phyloP scores from a whole-genome alignment of 805 yeast genomes.

The Ogataea pini region DNA sequence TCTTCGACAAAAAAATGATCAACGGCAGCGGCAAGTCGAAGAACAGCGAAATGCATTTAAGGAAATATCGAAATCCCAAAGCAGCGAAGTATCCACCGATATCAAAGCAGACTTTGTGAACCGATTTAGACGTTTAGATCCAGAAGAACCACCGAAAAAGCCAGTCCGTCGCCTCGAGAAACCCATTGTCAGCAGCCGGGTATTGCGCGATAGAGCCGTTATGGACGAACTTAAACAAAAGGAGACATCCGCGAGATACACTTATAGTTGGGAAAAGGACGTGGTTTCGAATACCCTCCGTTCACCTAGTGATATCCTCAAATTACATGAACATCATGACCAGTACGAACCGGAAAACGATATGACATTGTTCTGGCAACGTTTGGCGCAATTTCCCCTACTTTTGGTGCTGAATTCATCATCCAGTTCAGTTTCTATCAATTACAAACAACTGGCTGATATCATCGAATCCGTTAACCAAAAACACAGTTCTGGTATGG shows the following conservation, averaged over 20 bases:
- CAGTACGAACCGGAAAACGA: background rate
- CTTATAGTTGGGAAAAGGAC: constrained; percentile 9
- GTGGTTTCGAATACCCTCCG: constrained; percentile 12
- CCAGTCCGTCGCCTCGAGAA: background rate
- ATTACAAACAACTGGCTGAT: constrained; percentile 22
- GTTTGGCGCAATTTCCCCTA: constrained; percentile 22
- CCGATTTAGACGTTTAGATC: background rate
- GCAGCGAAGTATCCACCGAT: background rate
- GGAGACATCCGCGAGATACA: constrained; percentile 6
- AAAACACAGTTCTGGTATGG: constrained; percentile 12
- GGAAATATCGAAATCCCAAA: background rate
- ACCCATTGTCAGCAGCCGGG: background rate
- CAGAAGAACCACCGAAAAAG: background rate
- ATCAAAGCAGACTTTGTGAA: constrained; percentile 9
- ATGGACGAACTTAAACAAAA: background rate
- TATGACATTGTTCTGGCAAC: constrained; percentile 9
- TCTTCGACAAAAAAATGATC: background rate
- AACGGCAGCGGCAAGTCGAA: background rate
- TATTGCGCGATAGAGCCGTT: constrained; percentile 2
- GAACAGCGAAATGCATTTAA: background rate
- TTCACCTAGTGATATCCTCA: constrained; percentile 1
- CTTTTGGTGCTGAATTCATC: constrained; percentile 19
- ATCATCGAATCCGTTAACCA: constrained; percentile 22
- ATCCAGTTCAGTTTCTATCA: constrained; percentile 13
- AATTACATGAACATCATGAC: background rate